Conservation (phyloP, 2,329 filamentous ascomycete species). For the Beauveria scarabaeidicola region DNA sequence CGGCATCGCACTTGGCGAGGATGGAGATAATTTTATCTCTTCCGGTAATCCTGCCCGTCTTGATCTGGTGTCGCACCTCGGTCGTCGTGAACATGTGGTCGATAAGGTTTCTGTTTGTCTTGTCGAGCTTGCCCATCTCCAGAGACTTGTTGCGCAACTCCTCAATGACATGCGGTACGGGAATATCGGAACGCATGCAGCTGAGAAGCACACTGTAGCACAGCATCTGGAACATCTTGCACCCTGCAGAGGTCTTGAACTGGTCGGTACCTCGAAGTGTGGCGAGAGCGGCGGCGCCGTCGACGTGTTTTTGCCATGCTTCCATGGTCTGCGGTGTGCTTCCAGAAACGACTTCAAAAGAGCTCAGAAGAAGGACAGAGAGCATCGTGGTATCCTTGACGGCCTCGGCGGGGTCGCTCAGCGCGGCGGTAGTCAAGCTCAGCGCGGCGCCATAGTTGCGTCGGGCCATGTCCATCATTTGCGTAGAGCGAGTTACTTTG, state of each 20-base stretch:
- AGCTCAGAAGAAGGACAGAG: constrained; percentile 44
- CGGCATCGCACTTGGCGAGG: constrained; percentile 33
- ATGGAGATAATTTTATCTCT: constrained; percentile 27
- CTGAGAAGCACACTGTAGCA: constrained; percentile 42
- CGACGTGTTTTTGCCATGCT: constrained; percentile 46
- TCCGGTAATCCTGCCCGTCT: constrained; percentile 27
- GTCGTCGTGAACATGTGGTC: constrained; percentile 37
- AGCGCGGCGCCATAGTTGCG: constrained; percentile 44
- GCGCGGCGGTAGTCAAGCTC: constrained; percentile 39
- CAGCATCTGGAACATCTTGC: constrained; percentile 46
- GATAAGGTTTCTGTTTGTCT: constrained; percentile 35
- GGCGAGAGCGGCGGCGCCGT: constrained; percentile 42
- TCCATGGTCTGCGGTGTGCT: constrained; percentile 36
- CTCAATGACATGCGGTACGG: constrained; percentile 39
- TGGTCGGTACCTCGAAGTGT: constrained; percentile 40
- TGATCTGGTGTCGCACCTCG: constrained; percentile 39
- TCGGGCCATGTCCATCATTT: constrained; percentile 38
- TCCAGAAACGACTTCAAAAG: constrained; percentile 46
- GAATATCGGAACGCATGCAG: constrained; percentile 40
- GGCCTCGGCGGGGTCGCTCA: constrained; percentile 35
- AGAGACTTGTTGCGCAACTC: constrained; percentile 37
- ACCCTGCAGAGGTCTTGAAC: constrained; percentile 36
- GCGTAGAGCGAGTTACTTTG: constrained; percentile 32
- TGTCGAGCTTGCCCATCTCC: constrained; percentile 25
- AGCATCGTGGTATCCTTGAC: constrained; percentile 44